A percentile compares a stretch with the other conserved stretches of the same genome.
These are phyloP conservation scores for Hordeum vulgare DNA, from an alignment of 176 grass and related monocot genomes.

Conservation along the genomic window DNA sequence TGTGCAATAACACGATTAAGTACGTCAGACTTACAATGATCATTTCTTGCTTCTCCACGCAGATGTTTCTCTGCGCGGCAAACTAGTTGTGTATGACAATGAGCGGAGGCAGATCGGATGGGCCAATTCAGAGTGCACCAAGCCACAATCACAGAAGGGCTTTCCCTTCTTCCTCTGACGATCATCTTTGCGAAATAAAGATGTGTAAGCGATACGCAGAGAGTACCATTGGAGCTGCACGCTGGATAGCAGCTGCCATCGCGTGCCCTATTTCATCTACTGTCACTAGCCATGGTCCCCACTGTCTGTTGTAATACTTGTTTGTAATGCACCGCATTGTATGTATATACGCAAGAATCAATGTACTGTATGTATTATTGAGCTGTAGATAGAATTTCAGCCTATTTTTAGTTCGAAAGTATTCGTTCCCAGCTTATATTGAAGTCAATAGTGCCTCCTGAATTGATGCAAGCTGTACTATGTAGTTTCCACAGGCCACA, in stretches of 20 bases:
- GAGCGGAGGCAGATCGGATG: conserved; percentile 75
- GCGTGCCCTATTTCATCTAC: neutral
- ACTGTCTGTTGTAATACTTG: conserved; percentile 2
- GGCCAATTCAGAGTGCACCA: conserved; percentile 61
- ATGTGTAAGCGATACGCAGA: neutral
- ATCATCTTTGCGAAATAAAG: neutral
- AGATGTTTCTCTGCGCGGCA: conserved; percentile 95
- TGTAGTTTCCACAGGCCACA: too few relatives aligned
- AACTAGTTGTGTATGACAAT: conserved; percentile 92
- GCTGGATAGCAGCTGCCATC: neutral
- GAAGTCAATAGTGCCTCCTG: neutral
- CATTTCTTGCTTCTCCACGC: conserved; percentile 9
- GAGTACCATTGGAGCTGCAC: neutral
- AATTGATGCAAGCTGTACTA: neutral
- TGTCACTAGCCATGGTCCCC: neutral
- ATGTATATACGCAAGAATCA: conserved; percentile 11
- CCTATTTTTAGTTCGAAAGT: too few relatives aligned
- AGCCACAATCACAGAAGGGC: conserved; percentile 52
- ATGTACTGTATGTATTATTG: conserved; percentile 1
- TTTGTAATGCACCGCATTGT: conserved; percentile 7
- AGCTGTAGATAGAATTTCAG: neutral
- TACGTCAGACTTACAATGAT: neutral
- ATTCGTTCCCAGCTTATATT: neutral
- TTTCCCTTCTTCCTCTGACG: conserved; percentile 79
- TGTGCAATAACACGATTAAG: neutral